These are phyloP conservation scores for Eugenia klotzschiana DNA, from an alignment of 441 rosid genomes.

Conservation along the genomic window DNA sequence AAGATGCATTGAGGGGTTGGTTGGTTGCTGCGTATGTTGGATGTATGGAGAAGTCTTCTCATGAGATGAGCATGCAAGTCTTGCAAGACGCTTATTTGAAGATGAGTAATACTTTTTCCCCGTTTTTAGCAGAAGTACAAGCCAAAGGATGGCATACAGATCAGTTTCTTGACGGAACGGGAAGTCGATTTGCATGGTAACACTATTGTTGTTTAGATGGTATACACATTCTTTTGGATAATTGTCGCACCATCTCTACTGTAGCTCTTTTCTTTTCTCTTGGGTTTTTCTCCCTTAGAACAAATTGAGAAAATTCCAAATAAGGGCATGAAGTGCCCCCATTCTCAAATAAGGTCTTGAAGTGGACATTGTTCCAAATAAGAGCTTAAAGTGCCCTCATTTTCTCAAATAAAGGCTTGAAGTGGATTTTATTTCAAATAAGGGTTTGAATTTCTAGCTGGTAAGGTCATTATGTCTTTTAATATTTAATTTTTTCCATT, in stretches of 20 bases:
- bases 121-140: slow-evolving; percentile 47
- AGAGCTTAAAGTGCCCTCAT: no score
- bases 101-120: slow-evolving; percentile 39
- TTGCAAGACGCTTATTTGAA: slow-evolving; percentile 52
- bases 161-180: slow-evolving; percentile 72
- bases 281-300: not conserved
- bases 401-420: no score
- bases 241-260: not conserved
- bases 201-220: not conserved
- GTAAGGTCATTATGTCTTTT: no score
- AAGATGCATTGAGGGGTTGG: slow-evolving; percentile 96
- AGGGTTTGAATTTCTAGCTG: fast-evolving
- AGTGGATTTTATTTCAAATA: no score
- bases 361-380: no score
- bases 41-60: slow-evolving; percentile 20
- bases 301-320: no score
- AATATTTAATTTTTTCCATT: no score
- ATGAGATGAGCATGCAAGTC: slow-evolving; percentile 12
- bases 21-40: slow-evolving; percentile 69
- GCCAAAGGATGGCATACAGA: slow-evolving; percentile 91
- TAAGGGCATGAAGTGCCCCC: no score
- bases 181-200: slow-evolving; percentile 59
- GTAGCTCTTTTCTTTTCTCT: not conserved
- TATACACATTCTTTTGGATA: not conserved
- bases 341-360: no score